Evolutionary conservation across 1,284 basidiomycete genomes (phyloP).

Genomic region (Papiliotrema terrestris): DNA sequence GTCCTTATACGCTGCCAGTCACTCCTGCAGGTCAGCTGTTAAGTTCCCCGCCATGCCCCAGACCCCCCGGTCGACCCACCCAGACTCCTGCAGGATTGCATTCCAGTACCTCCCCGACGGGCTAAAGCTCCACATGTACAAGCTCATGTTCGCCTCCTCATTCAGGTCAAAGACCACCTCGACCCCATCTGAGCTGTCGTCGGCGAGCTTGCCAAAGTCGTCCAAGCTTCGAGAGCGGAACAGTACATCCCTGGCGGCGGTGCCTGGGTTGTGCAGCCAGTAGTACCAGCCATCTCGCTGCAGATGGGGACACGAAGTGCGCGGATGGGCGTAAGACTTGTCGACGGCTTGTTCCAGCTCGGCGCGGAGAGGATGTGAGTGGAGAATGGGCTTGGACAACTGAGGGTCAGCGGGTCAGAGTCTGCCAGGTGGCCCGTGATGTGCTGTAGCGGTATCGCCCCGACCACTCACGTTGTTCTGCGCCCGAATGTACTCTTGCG

Average conservation of each 20-base stretch:
- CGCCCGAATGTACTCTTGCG: constrained; percentile 7
- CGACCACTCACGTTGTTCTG: constrained; percentile 14
- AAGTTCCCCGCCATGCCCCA: background rate
- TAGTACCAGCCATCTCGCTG: constrained; percentile 20
- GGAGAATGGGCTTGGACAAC: constrained; percentile 13
- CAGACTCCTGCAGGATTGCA: constrained; percentile 14
- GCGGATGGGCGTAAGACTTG: constrained; percentile 9
- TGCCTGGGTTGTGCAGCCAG: constrained; percentile 18
- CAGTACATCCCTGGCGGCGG: constrained; percentile 13
- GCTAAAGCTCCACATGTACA: constrained; percentile 15
- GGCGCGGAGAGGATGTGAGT: constrained; percentile 7
- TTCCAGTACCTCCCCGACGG: constrained; percentile 11
- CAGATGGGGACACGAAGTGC: constrained; percentile 10
- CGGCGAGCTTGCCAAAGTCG: constrained; percentile 14
- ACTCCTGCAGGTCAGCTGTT: constrained; percentile 4
- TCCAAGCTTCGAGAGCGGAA: constrained; percentile 12
- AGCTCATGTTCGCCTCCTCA: constrained; percentile 9
- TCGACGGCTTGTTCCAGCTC: constrained; percentile 14
- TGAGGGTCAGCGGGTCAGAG: background rate
- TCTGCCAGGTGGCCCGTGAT: background rate
- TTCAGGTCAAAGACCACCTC: constrained; percentile 19
- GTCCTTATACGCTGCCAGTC: constrained; percentile 18
- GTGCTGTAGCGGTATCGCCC: no score
- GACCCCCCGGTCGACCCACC: constrained; percentile 3
- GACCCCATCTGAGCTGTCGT: background rate